A percentile compares a stretch with the other conserved stretches of the same genome.
phyloP scores from a whole-genome alignment of 2,329 filamentous ascomycete genomes.

The Aplosporella prunicola region DNA sequence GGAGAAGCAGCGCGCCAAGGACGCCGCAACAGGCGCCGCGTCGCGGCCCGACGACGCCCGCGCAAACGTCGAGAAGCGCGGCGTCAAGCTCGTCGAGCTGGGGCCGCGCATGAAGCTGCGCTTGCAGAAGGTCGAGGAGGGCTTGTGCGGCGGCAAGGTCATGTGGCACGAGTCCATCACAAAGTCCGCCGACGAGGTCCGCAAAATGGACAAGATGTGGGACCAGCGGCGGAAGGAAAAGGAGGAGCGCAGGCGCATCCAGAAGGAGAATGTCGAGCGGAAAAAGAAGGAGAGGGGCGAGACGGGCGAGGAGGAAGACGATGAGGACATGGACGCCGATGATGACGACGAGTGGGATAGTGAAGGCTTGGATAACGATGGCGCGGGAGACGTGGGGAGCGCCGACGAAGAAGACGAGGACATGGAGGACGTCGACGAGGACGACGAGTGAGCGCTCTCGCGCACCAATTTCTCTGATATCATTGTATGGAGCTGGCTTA shows the following conservation, averaged over 20 bases:
- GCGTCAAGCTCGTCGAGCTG: conserved; percentile 84
- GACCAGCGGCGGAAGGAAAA: conserved; percentile 69
- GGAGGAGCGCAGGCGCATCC: conserved; percentile 68
- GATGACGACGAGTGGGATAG: conserved; percentile 40
- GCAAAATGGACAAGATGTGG: conserved; percentile 75
- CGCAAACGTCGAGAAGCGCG: conserved; percentile 64
- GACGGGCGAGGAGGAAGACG: conserved; percentile 34
- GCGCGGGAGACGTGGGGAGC: conserved; percentile 36
- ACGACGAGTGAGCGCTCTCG: no score
- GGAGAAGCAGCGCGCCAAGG: conserved; percentile 38
- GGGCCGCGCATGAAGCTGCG: conserved; percentile 83
- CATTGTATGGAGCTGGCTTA: no score
- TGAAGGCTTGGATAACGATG: conserved; percentile 44
- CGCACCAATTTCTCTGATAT: no score
- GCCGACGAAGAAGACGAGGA: conserved; percentile 37
- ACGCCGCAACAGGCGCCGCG: conserved; percentile 17
- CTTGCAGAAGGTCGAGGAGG: conserved; percentile 93
- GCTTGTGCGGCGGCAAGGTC: conserved; percentile 76
- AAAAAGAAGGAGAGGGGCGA: conserved; percentile 59
- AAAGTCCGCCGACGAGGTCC: conserved; percentile 70
- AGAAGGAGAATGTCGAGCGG: conserved; percentile 82
- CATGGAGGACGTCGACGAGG: conserved; percentile 19
- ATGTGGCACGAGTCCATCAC: conserved; percentile 97
- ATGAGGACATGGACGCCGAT: conserved; percentile 32
- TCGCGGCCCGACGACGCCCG: conserved; percentile 24